These are phyloP conservation scores for Sorghum bicolor DNA, from an alignment of 176 grass and related monocot species.

Conservation along the genomic window DNA sequence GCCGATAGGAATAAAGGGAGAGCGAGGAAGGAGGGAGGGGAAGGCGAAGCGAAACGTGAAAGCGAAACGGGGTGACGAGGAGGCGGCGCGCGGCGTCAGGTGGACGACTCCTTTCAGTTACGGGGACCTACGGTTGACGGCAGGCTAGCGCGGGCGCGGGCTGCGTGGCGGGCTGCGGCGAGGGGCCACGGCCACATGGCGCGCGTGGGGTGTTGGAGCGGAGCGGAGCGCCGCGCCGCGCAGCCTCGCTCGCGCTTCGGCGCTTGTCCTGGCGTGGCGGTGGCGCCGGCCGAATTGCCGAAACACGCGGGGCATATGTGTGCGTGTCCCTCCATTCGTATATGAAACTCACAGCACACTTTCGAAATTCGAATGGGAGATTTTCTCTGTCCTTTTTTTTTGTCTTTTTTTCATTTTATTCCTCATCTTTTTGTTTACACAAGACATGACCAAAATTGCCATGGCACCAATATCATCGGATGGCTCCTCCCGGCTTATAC, in stretches of 20 bases:
- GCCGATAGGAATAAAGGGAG: constrained; percentile 19
- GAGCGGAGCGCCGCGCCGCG: not conserved
- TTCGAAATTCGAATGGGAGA: too few relatives aligned
- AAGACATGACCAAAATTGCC: too few relatives aligned
- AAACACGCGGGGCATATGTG: not conserved
- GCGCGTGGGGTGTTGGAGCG: not conserved
- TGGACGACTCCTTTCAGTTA: not conserved
- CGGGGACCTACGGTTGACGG: constrained; percentile 29
- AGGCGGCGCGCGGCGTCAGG: constrained; percentile 1
- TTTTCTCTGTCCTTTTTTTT: too few relatives aligned
- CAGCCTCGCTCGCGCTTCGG: not conserved
- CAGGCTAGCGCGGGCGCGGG: not conserved
- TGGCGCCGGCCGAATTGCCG: not conserved
- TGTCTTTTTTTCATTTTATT: too few relatives aligned
- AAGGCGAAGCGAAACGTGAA: constrained; percentile 12
- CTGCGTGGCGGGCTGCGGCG: constrained; percentile 11
- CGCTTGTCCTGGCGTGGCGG: not conserved
- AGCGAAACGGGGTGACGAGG: constrained; percentile 4
- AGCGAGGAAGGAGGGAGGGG: not conserved
- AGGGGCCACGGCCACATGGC: not conserved
- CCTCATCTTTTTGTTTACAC: too few relatives aligned
- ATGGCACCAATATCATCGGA: too few relatives aligned
- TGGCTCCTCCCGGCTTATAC: too few relatives aligned
- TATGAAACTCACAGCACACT: too few relatives aligned
- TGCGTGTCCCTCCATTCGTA: too few relatives aligned